Evolutionary conservation across 306 rosid genomes (phyloP), one percentile per base, ranked within the genome.

Genomic region (Quercus suber): DNA sequence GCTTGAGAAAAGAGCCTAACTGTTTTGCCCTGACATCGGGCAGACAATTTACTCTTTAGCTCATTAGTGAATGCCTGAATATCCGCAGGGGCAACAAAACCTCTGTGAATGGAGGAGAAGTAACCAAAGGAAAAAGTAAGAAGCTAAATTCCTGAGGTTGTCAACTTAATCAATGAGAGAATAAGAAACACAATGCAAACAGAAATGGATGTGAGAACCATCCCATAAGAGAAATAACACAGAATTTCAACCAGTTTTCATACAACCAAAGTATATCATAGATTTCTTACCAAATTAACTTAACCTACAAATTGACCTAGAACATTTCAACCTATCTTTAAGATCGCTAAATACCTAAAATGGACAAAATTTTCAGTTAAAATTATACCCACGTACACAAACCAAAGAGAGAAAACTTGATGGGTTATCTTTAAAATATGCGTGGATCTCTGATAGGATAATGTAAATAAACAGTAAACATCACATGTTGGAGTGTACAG

Each of bases 41-140:
- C 78, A 79, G 89, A 83, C 80, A 96, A 78, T 79, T 91, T 96
- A 75, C 53, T 82, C 88, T 90, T 93, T 57, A 75, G 80, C 87
- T 91, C 97, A 79, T 49, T 70, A 25, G 99, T 96, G 82, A 96
- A 96, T 71, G 82, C 83, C 83, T 93, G 97, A 86, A 93, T 86
- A 83, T 96, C 99, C 75, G 84, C 80, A 70, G 98, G 97, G 87
- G 97, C 89, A 87, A 96, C 97, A 88, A 93, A 96, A 74, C 96
- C 99, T 84, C 99, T 92, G 95, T 74, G 56, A 77, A 87, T 71
- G 76, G 78, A 80, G 56, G 81, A 58, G 71, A 83, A 21, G 73
- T 20, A 74, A 73, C 20, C 80, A 76, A 53, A 55, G 76, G 53
- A 30, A 68, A 75, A 64, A 70, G 81, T 78, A 73, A 72, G 82